Conservation (phyloP, 768 basidiomycete genomes). For the Tulasnella sp. region DNA sequence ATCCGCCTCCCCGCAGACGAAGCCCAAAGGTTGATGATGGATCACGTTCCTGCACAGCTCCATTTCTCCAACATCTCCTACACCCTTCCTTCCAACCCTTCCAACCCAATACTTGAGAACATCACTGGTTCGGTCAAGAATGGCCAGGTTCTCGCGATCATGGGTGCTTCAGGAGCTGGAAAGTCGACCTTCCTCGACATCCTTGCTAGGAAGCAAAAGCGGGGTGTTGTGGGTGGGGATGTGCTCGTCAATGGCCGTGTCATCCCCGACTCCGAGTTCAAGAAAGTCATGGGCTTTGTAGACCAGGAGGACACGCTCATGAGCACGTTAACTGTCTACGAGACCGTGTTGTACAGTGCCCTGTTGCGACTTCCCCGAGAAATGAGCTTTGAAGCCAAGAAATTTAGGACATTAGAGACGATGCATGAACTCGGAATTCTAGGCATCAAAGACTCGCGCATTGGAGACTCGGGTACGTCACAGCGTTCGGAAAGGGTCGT, state of each 20-base stretch:
- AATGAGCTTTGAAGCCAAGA: constrained; percentile 94
- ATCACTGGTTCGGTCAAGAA: constrained; percentile 77
- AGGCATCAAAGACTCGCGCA: constrained; percentile 76
- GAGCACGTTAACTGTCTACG: constrained; percentile 94
- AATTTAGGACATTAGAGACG: constrained; percentile 85
- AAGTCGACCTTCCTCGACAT: constrained; percentile 96
- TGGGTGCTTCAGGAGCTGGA: constrained; percentile 94
- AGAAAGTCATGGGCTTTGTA: constrained; percentile 82
- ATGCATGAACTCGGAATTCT: constrained; percentile 92
- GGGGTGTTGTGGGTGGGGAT: constrained; percentile 58
- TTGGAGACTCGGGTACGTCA: constrained; percentile 71
- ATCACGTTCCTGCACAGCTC: constrained; percentile 89
- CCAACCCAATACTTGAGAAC: constrained; percentile 57
- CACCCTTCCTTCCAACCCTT: constrained; percentile 45
- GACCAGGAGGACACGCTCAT: constrained; percentile 98
- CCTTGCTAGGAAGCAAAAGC: constrained; percentile 79
- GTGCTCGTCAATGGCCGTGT: constrained; percentile 78
- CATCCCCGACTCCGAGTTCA: constrained; percentile 62
- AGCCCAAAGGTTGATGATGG: constrained; percentile 74
- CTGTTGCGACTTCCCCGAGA: constrained; percentile 80
- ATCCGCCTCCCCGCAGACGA: constrained; percentile 74
- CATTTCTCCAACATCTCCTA: constrained; percentile 83
- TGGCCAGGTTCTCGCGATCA: constrained; percentile 87
- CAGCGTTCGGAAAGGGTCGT: neutral
- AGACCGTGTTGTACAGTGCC: constrained; percentile 91